A percentile compares a stretch with the other conserved stretches of the same genome.
phyloP scores from a whole-genome alignment of 2,329 filamentous ascomycete species.

The Leptodontidium sp. region DNA sequence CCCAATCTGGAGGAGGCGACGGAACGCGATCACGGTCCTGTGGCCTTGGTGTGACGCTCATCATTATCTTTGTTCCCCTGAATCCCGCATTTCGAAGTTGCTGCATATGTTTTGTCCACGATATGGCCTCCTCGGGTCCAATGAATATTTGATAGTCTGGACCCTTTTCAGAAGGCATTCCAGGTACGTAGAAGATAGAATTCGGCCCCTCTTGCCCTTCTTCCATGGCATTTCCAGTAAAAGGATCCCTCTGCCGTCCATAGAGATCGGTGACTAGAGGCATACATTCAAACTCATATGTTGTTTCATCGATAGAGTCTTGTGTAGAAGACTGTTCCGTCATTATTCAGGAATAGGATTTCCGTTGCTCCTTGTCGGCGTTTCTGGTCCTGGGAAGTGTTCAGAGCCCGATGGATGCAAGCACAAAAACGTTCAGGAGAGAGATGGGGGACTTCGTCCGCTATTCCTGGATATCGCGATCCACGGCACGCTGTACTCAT shows the following conservation, averaged over 20 bases:
- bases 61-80: constrained; percentile 3
- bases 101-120: background rate
- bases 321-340: background rate
- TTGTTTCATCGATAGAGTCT: background rate
- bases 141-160: background rate
- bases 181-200: constrained; percentile 2
- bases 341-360: background rate
- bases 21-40: constrained; percentile 1
- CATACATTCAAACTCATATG: background rate
- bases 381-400: no score
- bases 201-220: background rate
- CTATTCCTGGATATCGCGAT: no score
- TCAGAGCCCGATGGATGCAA: no score
- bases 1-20: background rate
- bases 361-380: no score
- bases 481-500: no score
- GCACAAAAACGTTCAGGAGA: no score
- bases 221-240: constrained; percentile 5
- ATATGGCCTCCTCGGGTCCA: background rate
- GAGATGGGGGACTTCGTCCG: no score
- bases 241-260: background rate
- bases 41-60: background rate
- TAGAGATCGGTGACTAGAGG: constrained; percentile 3
- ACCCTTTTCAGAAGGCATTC: constrained; percentile 1
- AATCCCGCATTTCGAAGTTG: background rate